These are phyloP conservation scores for Inonotus hispidus DNA, from an alignment of 1,284 basidiomycete genomes.

Conservation along the genomic window DNA sequence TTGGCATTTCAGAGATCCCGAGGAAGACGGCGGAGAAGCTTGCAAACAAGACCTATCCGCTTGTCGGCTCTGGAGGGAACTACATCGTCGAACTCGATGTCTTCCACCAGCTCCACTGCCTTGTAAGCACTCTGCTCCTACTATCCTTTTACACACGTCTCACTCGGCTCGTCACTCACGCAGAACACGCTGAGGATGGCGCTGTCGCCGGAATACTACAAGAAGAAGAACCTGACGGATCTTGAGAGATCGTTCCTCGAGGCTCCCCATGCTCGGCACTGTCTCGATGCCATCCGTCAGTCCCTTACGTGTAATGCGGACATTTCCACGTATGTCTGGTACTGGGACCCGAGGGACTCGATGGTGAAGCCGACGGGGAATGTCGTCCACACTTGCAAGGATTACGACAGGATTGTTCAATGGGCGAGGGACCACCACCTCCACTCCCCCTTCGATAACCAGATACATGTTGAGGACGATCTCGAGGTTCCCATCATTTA, in stretches of 20 bases:
- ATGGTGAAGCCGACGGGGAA: not conserved
- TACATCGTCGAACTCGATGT: constrained; percentile 27
- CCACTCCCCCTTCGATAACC: not conserved
- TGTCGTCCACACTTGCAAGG: not conserved
- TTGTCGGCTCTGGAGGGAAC: constrained; percentile 23
- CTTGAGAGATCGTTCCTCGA: constrained; percentile 26
- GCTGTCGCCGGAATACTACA: constrained; percentile 9
- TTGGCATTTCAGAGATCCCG: constrained; percentile 23
- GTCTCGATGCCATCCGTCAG: constrained; percentile 23
- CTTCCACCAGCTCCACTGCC: constrained; percentile 31
- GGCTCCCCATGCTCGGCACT: not conserved
- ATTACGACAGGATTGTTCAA: not conserved
- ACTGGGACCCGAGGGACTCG: constrained; percentile 20
- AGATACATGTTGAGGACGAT: not conserved
- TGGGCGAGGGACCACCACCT: not conserved
- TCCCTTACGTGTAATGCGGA: constrained; percentile 27
- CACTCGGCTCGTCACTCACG: not conserved
- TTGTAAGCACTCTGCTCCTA: constrained; percentile 21
- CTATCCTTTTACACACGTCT: not conserved
- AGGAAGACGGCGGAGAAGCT: constrained; percentile 25
- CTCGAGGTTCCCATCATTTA: not conserved
- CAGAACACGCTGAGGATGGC: constrained; percentile 21
- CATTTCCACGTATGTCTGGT: constrained; percentile 24
- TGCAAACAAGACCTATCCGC: constrained; percentile 23
- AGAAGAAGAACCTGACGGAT: constrained; percentile 8